Conservation (phyloP, 208 protist genomes). For the Trypanosoma rangeli region DNA sequence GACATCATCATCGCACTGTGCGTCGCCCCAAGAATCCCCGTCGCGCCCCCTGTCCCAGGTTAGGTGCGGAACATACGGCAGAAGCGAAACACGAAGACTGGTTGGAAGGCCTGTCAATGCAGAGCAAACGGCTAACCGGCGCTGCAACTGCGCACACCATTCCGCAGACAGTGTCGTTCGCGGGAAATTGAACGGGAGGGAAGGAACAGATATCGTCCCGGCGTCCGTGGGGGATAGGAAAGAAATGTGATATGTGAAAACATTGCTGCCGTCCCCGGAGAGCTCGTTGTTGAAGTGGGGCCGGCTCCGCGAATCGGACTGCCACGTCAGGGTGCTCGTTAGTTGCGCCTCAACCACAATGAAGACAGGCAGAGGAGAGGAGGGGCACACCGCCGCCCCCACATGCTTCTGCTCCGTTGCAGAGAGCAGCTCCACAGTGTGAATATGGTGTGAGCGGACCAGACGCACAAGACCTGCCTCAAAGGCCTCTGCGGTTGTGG, state of each 20-base stretch:
- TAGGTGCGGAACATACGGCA: slow-evolving; percentile 48
- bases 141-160: slow-evolving; percentile 71
- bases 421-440: slow-evolving; percentile 24
- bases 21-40: slow-evolving; percentile 52
- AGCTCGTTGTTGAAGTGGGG: not conserved
- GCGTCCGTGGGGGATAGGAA: slow-evolving; percentile 9
- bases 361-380: not conserved
- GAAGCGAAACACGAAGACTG: slow-evolving; percentile 33
- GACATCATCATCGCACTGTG: slow-evolving; percentile 30
- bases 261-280: not conserved
- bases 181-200: not conserved
- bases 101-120: slow-evolving; percentile 30
- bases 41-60: slow-evolving; percentile 52
- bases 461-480: slow-evolving; percentile 13
- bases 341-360: slow-evolving; percentile 22
- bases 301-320: not conserved
- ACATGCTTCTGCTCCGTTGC: slow-evolving; percentile 4
- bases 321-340: slow-evolving; percentile 15
- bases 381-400: not conserved
- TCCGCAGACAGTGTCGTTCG: slow-evolving; percentile 25
- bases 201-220: no score
- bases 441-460: slow-evolving; percentile 29
- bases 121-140: slow-evolving; percentile 41
- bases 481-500: slow-evolving; percentile 26
- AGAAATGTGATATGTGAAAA: slow-evolving; percentile 24